Evolutionary conservation across 2,329 filamentous ascomycete species (phyloP), one percentile per base, ranked within the genome.

Genomic region (Emmonsiellopsis sp.): DNA sequence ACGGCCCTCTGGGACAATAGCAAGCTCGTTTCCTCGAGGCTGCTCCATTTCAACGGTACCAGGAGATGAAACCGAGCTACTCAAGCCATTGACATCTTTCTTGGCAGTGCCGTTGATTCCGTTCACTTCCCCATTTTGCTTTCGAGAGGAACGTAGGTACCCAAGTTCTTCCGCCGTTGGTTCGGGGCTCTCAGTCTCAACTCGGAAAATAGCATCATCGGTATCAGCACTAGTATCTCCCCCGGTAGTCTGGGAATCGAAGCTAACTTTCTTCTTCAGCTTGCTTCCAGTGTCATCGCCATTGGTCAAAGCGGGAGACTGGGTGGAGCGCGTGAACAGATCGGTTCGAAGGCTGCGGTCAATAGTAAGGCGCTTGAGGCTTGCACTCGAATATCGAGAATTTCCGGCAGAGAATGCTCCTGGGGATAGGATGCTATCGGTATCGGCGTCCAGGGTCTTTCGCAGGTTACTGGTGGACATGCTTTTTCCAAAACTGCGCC

Each of bases 341-440:
- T 83, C 77, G 27, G 73, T 90, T 52, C 88, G 82, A 66, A 98
- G 78, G 60, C 85, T 86, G 58, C 89, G 85, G 71, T 96, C 94
- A 67, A 98, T 96, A 51, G 91, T 86, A 53, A 98, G 80, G 68
- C 90, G 91, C 75, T 96, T 96, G 61, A 95, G 82, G 65, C 81
- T 88, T 44, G 82, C 79, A 65, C 77, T 83, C 50, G 84, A 85
- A 60, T 82, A 79, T 54, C 85, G 81, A 37, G 80, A 77, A 54
- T 77, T 78, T 14, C 81, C 85, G 31, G 85, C 77, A 2, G 88
- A 87, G 68, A 96, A 91, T 2, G 90, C 89, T 39, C 88, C 88
- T 0, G 91, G 90, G 1, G 87, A 82, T 32, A 96, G 76, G 53
- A 96, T 86, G 68, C 88, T 95, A 59, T 94, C 88, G 53, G 65